Evolutionary conservation across 2,329 filamentous ascomycete genomes (phyloP).

Genomic region (Neonectria coccinea): DNA sequence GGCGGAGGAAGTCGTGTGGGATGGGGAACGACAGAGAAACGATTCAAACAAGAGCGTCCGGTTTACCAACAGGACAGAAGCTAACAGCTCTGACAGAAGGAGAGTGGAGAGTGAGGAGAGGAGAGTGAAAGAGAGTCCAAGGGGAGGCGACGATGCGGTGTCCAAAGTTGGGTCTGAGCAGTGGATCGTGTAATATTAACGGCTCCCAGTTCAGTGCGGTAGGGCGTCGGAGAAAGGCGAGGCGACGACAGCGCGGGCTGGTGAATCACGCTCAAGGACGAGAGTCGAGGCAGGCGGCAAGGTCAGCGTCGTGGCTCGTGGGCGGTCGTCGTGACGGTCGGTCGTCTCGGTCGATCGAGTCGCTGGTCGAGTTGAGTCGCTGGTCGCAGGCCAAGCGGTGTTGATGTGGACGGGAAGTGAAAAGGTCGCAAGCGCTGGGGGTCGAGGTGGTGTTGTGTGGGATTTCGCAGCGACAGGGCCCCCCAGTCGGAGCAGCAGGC

Average conservation of each 20-base stretch:
- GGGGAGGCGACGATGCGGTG: conserved; percentile 23
- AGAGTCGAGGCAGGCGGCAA: conserved; percentile 18
- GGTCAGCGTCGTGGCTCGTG: conserved; percentile 26
- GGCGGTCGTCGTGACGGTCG: conserved; percentile 31
- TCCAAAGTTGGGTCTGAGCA: conserved; percentile 29
- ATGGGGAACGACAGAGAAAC: conserved; percentile 23
- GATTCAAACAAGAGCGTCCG: conserved; percentile 18
- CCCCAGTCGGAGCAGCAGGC: conserved; percentile 36
- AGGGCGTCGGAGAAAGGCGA: conserved; percentile 15
- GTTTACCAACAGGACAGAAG: conserved; percentile 25
- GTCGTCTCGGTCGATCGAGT: conserved; percentile 22
- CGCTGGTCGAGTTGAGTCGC: conserved; percentile 28
- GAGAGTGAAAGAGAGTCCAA: conserved; percentile 4
- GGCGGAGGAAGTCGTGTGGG: conserved; percentile 30
- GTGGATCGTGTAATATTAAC: conserved; percentile 34
- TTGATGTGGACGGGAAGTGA: conserved; percentile 43
- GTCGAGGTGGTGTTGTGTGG: conserved; percentile 43
- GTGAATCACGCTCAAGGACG: conserved; percentile 40
- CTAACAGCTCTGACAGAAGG: conserved; percentile 24
- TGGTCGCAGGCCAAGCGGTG: conserved; percentile 42
- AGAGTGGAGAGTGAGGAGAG: conserved; percentile 19
- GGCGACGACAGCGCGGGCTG: conserved; percentile 18
- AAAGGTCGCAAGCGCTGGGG: conserved; percentile 48
- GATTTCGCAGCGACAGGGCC: conserved; percentile 43
- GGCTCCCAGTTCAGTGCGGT: conserved; percentile 24